Base-by-base conservation (phyloP, 768 basidiomycete genomes). In the Pleurotus platypus region DNA sequence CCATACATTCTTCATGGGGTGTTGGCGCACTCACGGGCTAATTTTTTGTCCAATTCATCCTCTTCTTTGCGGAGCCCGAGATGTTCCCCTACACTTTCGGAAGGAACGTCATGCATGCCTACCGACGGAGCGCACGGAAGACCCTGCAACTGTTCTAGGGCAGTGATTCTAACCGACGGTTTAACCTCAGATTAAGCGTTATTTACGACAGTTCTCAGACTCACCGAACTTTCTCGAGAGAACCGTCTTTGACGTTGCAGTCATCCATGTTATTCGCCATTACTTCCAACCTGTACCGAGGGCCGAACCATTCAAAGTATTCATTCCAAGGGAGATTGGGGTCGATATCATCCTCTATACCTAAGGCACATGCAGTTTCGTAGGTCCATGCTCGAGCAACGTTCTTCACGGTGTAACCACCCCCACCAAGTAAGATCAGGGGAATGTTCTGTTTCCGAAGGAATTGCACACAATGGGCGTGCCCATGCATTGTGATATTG, bases 291-390 rank as follows among this genome's bases (percentile, higher is more conserved):
- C 94, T 80, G 71, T 95, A 99, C 59, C 94, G 77, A 13, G 96
- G 96, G 0, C 95, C 97, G 69, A 95, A 98, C 87, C 94, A 99
- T 70, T 98, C 96, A 67, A 98, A 92, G 69, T 94, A 96, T 62
- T 87, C 83, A 70, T 87, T 91, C 84, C 86, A 93, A 1, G 90
- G 91, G 57, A 94, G 71, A 62, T 90, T 88, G 16, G 80, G 79
- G 66, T 92, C 87, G 55, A 91, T 86, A 11, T 81, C 80, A 42
- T 90, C 75, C 66, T 94, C 89, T 46, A 90, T 80, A 1, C 92
- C 95, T n/a, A 94, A 81, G 18, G 93, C 92, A 64, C 95, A 90
- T 1, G 94, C 96, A 1, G 97, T 99, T 73, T 99, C 97, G 65
- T 85, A 99, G 18, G 97, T 96, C 97, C 97, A 99, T 11, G 91